These are phyloP conservation scores for Dalbergia cultrata DNA, from an alignment of 306 rosid genomes.

Conservation along the genomic window DNA sequence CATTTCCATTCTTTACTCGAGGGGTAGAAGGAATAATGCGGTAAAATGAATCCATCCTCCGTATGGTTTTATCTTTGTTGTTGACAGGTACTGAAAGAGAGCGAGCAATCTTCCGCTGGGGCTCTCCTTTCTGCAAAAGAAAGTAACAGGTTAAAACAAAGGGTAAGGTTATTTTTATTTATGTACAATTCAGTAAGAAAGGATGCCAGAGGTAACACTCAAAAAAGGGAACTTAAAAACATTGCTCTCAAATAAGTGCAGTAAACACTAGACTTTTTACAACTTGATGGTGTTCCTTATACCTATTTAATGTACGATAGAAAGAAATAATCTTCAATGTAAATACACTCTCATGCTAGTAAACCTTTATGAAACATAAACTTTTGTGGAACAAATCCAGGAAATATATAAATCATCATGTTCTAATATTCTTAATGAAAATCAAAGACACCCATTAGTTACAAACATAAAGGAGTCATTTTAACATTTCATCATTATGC, in stretches of 20 bases:
- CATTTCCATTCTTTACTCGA: slow-evolving; percentile 71
- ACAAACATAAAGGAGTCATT: background rate
- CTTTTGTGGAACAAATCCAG: background rate
- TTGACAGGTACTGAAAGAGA: slow-evolving; percentile 91
- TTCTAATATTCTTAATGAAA: slow-evolving; percentile 12
- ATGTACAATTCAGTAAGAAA: slow-evolving; percentile 26
- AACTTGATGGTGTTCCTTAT: background rate
- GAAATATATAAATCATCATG: slow-evolving; percentile 13
- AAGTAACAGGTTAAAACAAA: slow-evolving; percentile 27
- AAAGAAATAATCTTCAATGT: background rate
- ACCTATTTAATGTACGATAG: background rate
- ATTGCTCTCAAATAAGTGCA: background rate
- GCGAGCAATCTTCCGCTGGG: slow-evolving; percentile 71
- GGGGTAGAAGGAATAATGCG: slow-evolving; percentile 93
- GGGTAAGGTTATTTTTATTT: background rate
- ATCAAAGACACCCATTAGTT: slow-evolving; percentile 3
- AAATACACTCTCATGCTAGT: slow-evolving; percentile 1
- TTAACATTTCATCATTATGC: background rate
- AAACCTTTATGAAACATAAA: slow-evolving; percentile 12
- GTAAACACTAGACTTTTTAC: background rate
- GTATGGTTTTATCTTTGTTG: slow-evolving; percentile 65
- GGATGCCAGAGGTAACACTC: background rate
- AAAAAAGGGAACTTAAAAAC: slow-evolving; percentile 23
- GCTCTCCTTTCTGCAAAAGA: slow-evolving; percentile 69
- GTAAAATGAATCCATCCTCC: slow-evolving; percentile 91